A percentile compares a stretch with the other conserved stretches of the same genome.
These are phyloP conservation scores for Lactuca saligna DNA, from an alignment of 129 eudicot genomes.

Conservation along the genomic window DNA sequence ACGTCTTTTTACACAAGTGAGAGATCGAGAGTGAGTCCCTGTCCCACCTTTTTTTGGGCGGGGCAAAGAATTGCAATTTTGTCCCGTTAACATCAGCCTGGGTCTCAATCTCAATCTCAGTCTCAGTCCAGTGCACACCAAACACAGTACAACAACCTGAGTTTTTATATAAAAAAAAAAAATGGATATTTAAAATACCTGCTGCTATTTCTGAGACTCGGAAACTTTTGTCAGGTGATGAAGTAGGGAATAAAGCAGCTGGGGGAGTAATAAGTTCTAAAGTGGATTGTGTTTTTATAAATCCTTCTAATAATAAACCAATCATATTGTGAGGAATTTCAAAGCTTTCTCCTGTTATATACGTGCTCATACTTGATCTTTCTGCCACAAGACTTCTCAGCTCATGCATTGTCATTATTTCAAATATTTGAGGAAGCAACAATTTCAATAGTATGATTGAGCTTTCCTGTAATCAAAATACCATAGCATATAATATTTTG, in stretches of 20 bases:
- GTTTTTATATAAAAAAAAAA: no score
- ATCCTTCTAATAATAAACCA: conserved; percentile 83
- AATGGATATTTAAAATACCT: conserved; percentile 38
- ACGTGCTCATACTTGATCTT: conserved; percentile 65
- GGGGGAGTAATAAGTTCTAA: conserved; percentile 77
- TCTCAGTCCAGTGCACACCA: background rate
- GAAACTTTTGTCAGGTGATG: conserved; percentile 52
- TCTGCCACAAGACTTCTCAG: conserved; percentile 72
- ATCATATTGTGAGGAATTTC: conserved; percentile 68
- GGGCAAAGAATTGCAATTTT: no score
- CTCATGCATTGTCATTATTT: conserved; percentile 81
- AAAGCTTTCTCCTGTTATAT: conserved; percentile 69
- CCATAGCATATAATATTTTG: background rate
- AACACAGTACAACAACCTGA: no score
- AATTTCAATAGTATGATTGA: conserved; percentile 65
- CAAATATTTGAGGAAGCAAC: conserved; percentile 82
- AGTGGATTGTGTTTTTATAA: conserved; percentile 57
- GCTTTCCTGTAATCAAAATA: conserved; percentile 68
- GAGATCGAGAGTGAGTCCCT: no score
- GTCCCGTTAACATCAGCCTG: no score
- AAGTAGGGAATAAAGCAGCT: conserved; percentile 50
- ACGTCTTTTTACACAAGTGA: no score
- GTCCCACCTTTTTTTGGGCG: no score
- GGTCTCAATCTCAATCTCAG: background rate
- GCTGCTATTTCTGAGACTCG: conserved; percentile 49